Evolutionary conservation across 2,329 filamentous ascomycete species (phyloP).

Genomic region (Cordyceps cateniannulata): DNA sequence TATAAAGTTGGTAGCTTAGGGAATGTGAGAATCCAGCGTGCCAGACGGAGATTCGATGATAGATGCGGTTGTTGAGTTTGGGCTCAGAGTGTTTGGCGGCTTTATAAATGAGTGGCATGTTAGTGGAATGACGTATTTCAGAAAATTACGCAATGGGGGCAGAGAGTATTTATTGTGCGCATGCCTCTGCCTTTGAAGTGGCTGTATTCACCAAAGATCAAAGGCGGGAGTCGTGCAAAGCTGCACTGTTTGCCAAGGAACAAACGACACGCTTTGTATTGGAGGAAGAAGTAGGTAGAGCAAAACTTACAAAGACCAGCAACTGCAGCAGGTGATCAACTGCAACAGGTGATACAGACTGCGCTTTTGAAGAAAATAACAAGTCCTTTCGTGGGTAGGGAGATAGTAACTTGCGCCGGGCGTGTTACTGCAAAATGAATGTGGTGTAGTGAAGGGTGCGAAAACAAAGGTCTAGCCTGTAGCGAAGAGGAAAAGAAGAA

Average conservation of each 20-base stretch:
- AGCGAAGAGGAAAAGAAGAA: constrained; percentile 20
- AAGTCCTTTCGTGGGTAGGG: constrained; percentile 12
- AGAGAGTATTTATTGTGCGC: neutral
- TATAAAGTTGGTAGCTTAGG: constrained; percentile 5
- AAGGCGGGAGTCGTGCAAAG: neutral
- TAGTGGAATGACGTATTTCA: neutral
- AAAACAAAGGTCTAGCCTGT: constrained; percentile 31
- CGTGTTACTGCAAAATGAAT: constrained; percentile 17
- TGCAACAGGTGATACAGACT: neutral
- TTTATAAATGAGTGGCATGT: neutral
- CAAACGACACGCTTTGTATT: neutral
- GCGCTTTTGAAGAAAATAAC: neutral
- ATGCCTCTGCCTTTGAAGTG: neutral
- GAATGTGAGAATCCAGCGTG: constrained; percentile 27
- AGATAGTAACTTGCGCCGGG: constrained; percentile 20
- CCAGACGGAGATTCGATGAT: constrained; percentile 15
- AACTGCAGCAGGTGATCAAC: neutral
- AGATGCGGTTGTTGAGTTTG: neutral
- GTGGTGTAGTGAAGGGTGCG: neutral
- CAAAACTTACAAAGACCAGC: neutral
- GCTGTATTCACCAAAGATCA: neutral
- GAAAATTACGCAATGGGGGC: neutral
- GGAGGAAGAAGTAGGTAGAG: neutral
- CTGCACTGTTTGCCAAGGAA: neutral
- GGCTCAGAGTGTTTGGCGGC: neutral